Evolutionary conservation across 164 flowering plant species (phyloP).

Genomic region (Amborella trichopoda): DNA sequence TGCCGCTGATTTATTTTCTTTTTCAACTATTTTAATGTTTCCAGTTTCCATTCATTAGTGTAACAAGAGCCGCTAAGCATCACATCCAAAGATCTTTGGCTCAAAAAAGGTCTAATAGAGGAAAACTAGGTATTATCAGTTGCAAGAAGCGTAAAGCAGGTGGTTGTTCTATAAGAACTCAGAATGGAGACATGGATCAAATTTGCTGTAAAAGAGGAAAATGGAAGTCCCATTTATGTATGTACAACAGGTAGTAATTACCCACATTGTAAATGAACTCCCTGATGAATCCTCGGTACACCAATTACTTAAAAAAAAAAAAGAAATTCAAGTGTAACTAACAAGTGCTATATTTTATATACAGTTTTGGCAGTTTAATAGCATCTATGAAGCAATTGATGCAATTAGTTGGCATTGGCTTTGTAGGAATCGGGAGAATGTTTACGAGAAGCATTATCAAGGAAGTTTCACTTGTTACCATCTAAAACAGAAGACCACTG

Average conservation of each 20-base stretch:
- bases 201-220: slow-evolving; percentile 57
- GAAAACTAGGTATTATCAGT: slow-evolving; percentile 29
- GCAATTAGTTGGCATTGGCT: too few relatives aligned
- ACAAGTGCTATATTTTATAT: too few relatives aligned
- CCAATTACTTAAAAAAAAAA: too few relatives aligned
- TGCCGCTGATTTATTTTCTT: too few relatives aligned
- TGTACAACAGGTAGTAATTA: slow-evolving; percentile 28
- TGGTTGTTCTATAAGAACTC: slow-evolving; percentile 38
- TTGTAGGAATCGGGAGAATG: slow-evolving; percentile 34
- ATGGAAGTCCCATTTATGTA: slow-evolving; percentile 34
- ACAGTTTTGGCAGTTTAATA: neutral
- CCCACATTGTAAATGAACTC: slow-evolving; percentile 22
- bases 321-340: too few relatives aligned
- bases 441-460: slow-evolving; percentile 16
- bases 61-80: slow-evolving; percentile 5
- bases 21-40: slow-evolving; percentile 8
- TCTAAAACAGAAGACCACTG: slow-evolving; percentile 22
- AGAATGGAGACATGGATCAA: slow-evolving; percentile 27
- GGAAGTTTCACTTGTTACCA: slow-evolving; percentile 33
- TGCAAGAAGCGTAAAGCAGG: slow-evolving; percentile 35
- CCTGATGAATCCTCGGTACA: neutral
- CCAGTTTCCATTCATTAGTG: slow-evolving; percentile 41
- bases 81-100: slow-evolving; percentile 5
- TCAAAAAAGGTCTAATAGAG: slow-evolving; percentile 4
- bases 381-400: neutral